Conservation (phyloP, 495 filamentous ascomycete species). For the Aspergillus homomorphus region DNA sequence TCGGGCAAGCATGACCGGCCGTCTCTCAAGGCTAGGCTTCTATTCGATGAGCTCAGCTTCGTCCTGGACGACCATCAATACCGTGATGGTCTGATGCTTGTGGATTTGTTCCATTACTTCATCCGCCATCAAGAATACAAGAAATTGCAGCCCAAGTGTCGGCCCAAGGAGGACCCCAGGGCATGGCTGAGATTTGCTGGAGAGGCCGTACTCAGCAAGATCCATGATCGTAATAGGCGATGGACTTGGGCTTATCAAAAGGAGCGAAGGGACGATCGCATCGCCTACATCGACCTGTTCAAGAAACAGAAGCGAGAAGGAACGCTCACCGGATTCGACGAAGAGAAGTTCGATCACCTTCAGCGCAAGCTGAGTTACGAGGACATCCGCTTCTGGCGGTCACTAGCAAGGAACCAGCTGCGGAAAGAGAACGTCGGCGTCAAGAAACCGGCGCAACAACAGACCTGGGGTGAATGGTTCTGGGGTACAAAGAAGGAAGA, state of each 20-base stretch:
- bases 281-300: constrained; percentile 87
- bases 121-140: constrained; percentile 97
- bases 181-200: constrained; percentile 92
- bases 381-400: constrained; percentile 95
- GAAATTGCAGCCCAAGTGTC: constrained; percentile 80
- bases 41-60: constrained; percentile 95
- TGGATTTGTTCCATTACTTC: constrained; percentile 97
- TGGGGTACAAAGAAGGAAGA: constrained; percentile 77
- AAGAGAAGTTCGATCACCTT: constrained; percentile 66
- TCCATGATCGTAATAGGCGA: constrained; percentile 82
- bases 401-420: constrained; percentile 87
- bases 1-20: constrained; percentile 74
- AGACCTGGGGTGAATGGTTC: constrained; percentile 84
- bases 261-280: constrained; percentile 85
- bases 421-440: constrained; percentile 90
- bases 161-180: constrained; percentile 82
- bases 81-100: constrained; percentile 93
- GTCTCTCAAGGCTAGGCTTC: constrained; percentile 82
- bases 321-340: constrained; percentile 64
- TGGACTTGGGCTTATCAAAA: constrained; percentile 96
- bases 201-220: constrained; percentile 83
- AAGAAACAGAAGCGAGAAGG: constrained; percentile 86
- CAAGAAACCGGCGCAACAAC: constrained; percentile 59
- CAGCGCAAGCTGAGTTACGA: constrained; percentile 92
- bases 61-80: constrained; percentile 96